A percentile compares a stretch with the other conserved stretches of the same genome.
phyloP scores from a whole-genome alignment of 1,284 basidiomycete genomes.

The Boletellus deceptivus region DNA sequence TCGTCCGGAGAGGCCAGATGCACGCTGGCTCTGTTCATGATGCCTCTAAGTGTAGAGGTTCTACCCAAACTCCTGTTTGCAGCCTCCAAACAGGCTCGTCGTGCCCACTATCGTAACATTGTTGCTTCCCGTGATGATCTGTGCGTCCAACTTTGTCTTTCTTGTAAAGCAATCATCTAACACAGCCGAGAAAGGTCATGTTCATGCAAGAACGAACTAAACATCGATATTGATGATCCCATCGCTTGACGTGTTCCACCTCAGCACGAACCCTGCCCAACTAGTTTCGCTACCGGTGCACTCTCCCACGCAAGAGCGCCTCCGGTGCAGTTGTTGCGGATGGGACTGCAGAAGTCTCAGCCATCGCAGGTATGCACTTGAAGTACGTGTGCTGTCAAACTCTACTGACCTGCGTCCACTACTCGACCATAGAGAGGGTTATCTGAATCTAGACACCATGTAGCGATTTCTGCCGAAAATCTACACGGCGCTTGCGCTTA shows the following conservation, averaged over 20 bases:
- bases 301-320: conserved; percentile 3
- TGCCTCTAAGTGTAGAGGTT: background rate
- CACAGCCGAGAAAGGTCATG: background rate
- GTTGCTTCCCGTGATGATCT: background rate
- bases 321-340: background rate
- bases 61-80: background rate
- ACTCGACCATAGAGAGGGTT: background rate
- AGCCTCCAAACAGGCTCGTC: too few species aligned
- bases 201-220: background rate
- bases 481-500: background rate
- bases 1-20: too few species aligned
- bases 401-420: conserved; percentile 8
- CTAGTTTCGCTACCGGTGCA: conserved; percentile 8
- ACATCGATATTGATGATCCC: background rate
- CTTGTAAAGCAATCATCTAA: background rate
- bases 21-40: too few species aligned
- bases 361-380: background rate
- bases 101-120: background rate
- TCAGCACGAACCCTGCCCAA: background rate
- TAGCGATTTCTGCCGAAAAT: background rate
- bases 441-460: background rate
- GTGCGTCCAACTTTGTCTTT: background rate
- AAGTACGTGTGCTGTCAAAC: background rate
- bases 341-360: background rate
- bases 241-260: background rate